phyloP scores from a whole-genome alignment of 768 basidiomycete genomes.

The Termitomyces sp. region DNA sequence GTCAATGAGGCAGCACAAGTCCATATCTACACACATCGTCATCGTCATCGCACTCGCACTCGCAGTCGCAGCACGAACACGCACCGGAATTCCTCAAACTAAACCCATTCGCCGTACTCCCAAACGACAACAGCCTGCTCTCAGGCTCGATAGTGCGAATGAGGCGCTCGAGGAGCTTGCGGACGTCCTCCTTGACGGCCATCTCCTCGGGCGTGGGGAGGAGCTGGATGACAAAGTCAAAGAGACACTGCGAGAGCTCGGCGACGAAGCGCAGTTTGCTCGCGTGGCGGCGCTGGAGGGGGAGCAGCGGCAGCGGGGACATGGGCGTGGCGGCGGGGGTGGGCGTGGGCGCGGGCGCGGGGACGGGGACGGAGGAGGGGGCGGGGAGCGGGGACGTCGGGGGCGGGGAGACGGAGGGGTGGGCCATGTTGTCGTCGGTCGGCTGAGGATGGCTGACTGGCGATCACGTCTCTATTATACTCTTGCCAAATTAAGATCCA shows the following conservation, averaged over 20 bases:
- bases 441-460: too few species aligned
- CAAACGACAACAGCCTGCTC: conserved; percentile 87
- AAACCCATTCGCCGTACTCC: conserved; percentile 96
- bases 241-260: conserved; percentile 86
- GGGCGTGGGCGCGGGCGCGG: too few species aligned
- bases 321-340: too few species aligned
- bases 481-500: too few species aligned
- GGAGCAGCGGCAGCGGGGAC: conserved; percentile 21
- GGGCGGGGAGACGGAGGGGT: too few species aligned
- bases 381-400: too few species aligned
- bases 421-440: too few species aligned
- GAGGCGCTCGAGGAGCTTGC: conserved; percentile 91
- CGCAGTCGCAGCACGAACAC: conserved; percentile 1
- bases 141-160: conserved; percentile 93
- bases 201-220: conserved; percentile 88
- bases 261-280: conserved; percentile 62
- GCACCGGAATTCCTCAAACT: conserved; percentile 92
- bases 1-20: conserved; percentile 94
- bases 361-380: too few species aligned
- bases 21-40: conserved; percentile 70
- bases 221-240: conserved; percentile 91
- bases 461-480: too few species aligned
- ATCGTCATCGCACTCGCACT: too few species aligned
- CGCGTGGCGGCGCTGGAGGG: conserved; percentile 34
- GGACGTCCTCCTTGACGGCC: conserved; percentile 92